Base-by-base conservation (phyloP, 352 stramenopile species). In the Sclerospora graminicola region DNA sequence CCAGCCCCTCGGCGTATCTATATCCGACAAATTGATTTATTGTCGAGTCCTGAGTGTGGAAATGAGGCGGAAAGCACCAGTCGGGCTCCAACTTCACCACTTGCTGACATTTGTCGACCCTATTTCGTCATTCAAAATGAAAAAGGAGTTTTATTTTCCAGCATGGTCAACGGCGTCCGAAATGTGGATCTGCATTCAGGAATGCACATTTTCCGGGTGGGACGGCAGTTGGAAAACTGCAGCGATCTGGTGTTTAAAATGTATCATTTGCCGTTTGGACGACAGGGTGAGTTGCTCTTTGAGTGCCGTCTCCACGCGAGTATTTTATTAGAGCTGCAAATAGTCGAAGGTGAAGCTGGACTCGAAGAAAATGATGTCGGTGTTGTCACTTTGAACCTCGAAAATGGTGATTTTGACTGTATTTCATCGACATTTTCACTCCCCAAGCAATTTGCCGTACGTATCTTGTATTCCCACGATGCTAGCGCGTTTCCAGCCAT, bases 101-200 rank as follows among this genome's bases (percentile, higher is more conserved):
- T 62, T 28, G 33, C 44, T 5, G 57, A 66, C 10, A 60, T 43
- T 29, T 89, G 76, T 40, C 73, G 82, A 4, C 82, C 82, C 1
- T 91, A 93, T 42, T 91, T 93, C 45, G 82, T 89, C 9, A 66
- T 91, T 45, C 79, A 90, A 46, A 89, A 80, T 35, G 82, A 90
- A 30, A 88, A 89, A 21, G 82, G 82, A 1, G 74, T 93, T 14
- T 47, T 90, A 11, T 93, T 89, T 46, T 93, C 82, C 23, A 93
- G 82, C 45, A 78, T 93, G 63, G 61, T 93, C 26, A 74, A 89
- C 23, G 82, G 78, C 14, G 72, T 93, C 1, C 70, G 72, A 28
- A 67, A 88, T 48, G 69, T 77, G 9, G 58, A 80, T 47, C 32
- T 89, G 9, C 65, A 67, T 8, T 55, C 46, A 13, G 75, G 76